Conservation (phyloP, 225 moss, liverwort and hornwort species). For the Lunularia cruciata region DNA sequence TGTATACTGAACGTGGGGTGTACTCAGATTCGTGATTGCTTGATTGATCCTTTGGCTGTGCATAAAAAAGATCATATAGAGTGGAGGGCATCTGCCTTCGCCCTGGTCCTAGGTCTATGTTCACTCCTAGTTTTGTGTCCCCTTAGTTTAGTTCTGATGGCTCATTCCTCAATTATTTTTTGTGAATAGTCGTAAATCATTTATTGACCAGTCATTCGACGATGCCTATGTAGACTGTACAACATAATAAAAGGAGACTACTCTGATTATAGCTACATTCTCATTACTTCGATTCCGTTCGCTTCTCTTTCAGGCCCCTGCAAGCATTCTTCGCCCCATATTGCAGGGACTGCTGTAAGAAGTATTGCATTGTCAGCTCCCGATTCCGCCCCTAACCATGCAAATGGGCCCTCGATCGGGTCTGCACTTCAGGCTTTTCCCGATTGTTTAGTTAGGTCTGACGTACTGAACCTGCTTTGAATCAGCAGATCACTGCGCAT, state of each 20-base stretch:
- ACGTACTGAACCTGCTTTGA: too few relatives aligned
- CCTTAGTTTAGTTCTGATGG: slow-evolving; percentile 17
- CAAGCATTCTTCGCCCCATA: not conserved
- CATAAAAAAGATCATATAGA: slow-evolving; percentile 26
- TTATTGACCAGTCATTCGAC: slow-evolving; percentile 30
- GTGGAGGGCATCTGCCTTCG: slow-evolving; percentile 30
- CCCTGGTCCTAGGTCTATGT: slow-evolving; percentile 24
- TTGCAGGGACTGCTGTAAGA: too few relatives aligned
- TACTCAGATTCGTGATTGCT: slow-evolving; percentile 25
- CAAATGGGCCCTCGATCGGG: too few relatives aligned
- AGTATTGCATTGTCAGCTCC: too few relatives aligned
- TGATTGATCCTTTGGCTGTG: slow-evolving; percentile 31
- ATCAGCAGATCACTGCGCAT: too few relatives aligned
- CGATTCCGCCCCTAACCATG: too few relatives aligned
- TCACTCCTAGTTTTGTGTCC: slow-evolving; percentile 29
- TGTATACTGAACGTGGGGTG: slow-evolving; percentile 33
- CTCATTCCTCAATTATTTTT: slow-evolving; percentile 27
- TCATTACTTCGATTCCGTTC: not conserved
- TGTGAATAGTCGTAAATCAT: slow-evolving; percentile 34
- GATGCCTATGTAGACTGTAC: slow-evolving; percentile 27
- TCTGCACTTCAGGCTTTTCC: too few relatives aligned
- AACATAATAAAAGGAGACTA: slow-evolving; percentile 32
- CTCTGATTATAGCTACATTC: slow-evolving; percentile 18
- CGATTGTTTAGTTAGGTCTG: too few relatives aligned
- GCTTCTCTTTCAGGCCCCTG: not conserved